Evolutionary conservation across 352 stramenopile species (phyloP), one percentile per base, ranked within the genome.

Genomic region (Pythium brassicae): DNA sequence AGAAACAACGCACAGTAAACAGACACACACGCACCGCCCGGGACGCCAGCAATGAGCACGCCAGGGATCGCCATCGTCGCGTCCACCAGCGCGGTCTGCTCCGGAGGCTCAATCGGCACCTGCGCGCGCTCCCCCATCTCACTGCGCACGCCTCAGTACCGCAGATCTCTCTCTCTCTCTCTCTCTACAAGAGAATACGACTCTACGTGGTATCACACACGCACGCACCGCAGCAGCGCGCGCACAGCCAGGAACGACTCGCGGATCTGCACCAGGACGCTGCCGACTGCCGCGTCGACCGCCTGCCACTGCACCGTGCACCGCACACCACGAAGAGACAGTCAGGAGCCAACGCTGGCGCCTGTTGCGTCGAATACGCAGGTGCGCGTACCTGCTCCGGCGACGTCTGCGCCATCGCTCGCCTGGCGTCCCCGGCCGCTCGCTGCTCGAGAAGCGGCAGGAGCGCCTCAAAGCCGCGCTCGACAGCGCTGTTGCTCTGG

Each of bases 1-100:
- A 67, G 2, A 47, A 8, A 34, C n/a, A 15, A 27, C 9, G 29
- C 23, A 54, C 50, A 25, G 34, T 6, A 32, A 48, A 9, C 47
- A 3, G 20, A 34, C 6, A 40, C 4, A 19, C 23, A 46, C 53
- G 35, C 22, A 94, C 83, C 83, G 50, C 96, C 96, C 55, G 96
- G 96, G 12, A 99, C 94, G 37, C 96, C 92, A 47, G 88, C 90
- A 7, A 94, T 83, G 22, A 99, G 60, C 12, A 99, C 96, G 40
- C 96, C 96, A 27, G 95, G 89, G 26, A 99, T 65, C 20, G 69
- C 65, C 69, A 96, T 78, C 1, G 96, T 98, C 55, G 91, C 93
- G 66, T 99, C 85, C 7, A 97, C 86, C 4, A 99, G 75, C 54
- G 60, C 68, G 7, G 91, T 97, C 65, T 99, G 96, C 57, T 83